Evolutionary conservation across 1,284 basidiomycete genomes (phyloP).

Genomic region (Sporisorium graminicola): DNA sequence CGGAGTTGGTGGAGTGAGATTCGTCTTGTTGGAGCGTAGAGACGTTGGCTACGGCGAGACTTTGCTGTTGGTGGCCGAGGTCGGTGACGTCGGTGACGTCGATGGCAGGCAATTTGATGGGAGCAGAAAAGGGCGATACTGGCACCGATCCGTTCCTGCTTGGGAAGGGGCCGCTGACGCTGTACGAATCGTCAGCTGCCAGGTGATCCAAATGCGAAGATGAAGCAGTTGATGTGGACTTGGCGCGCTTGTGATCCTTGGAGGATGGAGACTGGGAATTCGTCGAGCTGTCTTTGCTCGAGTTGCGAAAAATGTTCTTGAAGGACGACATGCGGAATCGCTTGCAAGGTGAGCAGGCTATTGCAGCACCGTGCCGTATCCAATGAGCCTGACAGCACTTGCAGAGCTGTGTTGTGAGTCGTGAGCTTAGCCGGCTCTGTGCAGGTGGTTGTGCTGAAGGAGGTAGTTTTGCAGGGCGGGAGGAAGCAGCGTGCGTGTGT

Average conservation of each 20-base stretch:
- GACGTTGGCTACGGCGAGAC: constrained; percentile 16
- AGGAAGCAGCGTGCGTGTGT: background rate
- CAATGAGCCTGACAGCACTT: background rate
- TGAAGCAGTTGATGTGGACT: constrained; percentile 8
- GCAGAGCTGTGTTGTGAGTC: background rate
- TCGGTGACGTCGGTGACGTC: constrained; percentile 47
- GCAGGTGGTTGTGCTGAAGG: background rate
- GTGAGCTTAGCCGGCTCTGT: background rate
- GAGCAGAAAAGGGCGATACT: constrained; percentile 36
- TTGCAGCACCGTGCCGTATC: background rate
- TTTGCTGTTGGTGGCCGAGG: constrained; percentile 8
- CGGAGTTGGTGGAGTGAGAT: background rate
- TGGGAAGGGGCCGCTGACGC: constrained; percentile 2
- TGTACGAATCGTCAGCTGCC: constrained; percentile 8
- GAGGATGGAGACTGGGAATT: constrained; percentile 1
- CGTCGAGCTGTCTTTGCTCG: constrained; percentile 22
- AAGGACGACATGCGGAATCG: constrained; percentile 37
- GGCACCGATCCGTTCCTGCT: constrained; percentile 24
- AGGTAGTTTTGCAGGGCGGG: background rate
- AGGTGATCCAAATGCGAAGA: constrained; percentile 6
- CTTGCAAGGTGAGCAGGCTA: background rate
- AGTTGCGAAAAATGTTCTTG: constrained; percentile 49
- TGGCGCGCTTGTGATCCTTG: constrained; percentile 24
- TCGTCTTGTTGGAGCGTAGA: constrained; percentile 14
- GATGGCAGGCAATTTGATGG: constrained; percentile 35